Conservation (phyloP, 306 rosid genomes). For the Dalbergia cultrata region DNA sequence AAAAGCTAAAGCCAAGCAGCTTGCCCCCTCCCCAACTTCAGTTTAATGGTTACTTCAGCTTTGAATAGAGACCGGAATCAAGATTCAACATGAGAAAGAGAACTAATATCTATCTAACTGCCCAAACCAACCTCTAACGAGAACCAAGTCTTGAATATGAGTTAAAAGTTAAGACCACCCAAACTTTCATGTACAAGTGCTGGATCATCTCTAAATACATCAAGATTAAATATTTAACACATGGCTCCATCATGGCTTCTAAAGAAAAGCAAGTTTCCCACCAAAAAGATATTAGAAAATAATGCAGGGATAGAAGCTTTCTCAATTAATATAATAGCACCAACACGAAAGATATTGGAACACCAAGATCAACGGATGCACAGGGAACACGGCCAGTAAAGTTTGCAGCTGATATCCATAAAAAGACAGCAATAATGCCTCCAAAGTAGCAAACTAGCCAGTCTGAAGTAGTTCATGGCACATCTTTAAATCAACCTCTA, state of each 20-base stretch:
- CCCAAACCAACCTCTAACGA: background rate
- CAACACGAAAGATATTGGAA: conserved; percentile 26
- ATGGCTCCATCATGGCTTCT: conserved; percentile 12
- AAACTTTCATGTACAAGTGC: background rate
- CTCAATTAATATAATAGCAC: conserved; percentile 29
- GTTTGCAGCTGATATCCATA: conserved; percentile 32
- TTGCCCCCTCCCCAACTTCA: background rate
- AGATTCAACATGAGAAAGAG: background rate
- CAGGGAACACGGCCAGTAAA: conserved; percentile 27
- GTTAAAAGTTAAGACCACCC: background rate
- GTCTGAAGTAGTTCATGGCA: conserved; percentile 26
- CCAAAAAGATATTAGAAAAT: conserved; percentile 21
- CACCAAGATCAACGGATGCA: conserved; percentile 35
- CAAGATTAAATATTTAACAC: background rate
- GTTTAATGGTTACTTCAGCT: background rate
- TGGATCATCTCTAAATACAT: conserved; percentile 22
- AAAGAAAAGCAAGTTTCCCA: background rate
- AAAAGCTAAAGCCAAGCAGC: background rate
- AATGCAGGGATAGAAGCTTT: conserved; percentile 22
- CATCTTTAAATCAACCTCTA: conserved; percentile 58
- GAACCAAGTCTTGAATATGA: background rate
- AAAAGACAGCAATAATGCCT: conserved; percentile 58
- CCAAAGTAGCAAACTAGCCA: conserved; percentile 57
- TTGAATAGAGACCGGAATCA: background rate
- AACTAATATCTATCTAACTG: background rate